Evolutionary conservation across 208 protist species (phyloP), one percentile per base, ranked within the genome.

Genomic region (Trichomonas tenax): DNA sequence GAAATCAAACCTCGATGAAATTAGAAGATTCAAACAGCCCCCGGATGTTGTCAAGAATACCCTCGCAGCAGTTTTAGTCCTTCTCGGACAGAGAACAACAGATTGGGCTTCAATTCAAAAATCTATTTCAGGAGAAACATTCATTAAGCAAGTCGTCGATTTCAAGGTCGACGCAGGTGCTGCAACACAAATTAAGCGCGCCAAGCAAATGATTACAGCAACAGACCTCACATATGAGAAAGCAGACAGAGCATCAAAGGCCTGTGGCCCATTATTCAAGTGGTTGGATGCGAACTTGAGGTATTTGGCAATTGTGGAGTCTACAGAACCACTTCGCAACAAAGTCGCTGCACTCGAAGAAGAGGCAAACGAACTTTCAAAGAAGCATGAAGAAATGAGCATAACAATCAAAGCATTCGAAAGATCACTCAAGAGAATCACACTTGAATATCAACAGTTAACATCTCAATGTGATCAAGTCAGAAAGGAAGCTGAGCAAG

Each of bases 211-310:
- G 97, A 96, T 99, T 96, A 95, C 97, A 41, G 98, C 99, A 82
- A 98, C 97, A 44, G 98, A 98, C 63, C 99, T 99, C 97, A 99
- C 98, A n/a, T 98, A 98, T 58, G 98, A 99, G 96, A 98, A 97
- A 6, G 98, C 99, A 21, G 98, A 98, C 84, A 97, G 98, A 45
- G 99, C 99, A n/a, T 99, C 98, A 10, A 98, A 98, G 97, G 99
- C 98, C 23, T 99, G 99, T 58, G 99, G 99, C 11, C 99, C 99
- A 58, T 97, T 99, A 26, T 97, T 98, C 46, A 98, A 99, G 97
- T 99, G 99, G 99, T 98, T 99, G 26, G 96, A 97, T 82, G 98
- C 99, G 15, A 98, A 99, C 97, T 95, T 99, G 36, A 97, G 98
- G 95, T 99, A 98, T 97, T 98, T 98, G n/a, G 97, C 97, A 51